These are phyloP conservation scores for Mycena indigotica DNA, from an alignment of 768 basidiomycete species.

Conservation along the genomic window DNA sequence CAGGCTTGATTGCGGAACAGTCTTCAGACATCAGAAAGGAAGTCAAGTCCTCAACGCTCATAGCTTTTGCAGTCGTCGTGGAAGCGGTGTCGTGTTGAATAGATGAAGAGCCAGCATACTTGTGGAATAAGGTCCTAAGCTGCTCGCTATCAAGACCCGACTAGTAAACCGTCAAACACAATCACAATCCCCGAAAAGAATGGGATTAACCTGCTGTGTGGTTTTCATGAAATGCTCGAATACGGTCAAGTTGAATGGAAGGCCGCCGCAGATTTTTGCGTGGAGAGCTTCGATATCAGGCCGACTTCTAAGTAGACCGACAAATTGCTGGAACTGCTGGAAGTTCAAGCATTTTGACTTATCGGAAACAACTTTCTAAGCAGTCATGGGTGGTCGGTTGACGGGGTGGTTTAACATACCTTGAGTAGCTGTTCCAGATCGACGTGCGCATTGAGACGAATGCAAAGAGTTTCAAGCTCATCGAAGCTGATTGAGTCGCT, in stretches of 20 bases:
- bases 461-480: conserved; percentile 57
- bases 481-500: conserved; percentile 50
- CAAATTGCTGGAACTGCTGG: conserved; percentile 64
- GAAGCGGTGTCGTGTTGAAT: neutral
- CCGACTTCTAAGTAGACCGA: conserved; percentile 64
- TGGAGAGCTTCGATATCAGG: conserved; percentile 62
- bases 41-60: conserved; percentile 55
- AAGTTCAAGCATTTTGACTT: conserved; percentile 55
- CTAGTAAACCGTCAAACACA: conserved; percentile 16
- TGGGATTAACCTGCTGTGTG: conserved; percentile 20
- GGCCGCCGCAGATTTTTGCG: conserved; percentile 19
- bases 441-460: conserved; percentile 55
- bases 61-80: conserved; percentile 9
- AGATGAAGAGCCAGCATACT: conserved; percentile 21
- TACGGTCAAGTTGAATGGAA: conserved; percentile 19
- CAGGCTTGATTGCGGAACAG: conserved; percentile 39
- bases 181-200: neutral
- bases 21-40: conserved; percentile 65
- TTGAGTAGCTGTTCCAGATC: conserved; percentile 51
- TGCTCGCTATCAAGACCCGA: conserved; percentile 25
- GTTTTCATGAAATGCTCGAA: conserved; percentile 28
- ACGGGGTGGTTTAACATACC: conserved; percentile 27
- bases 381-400: conserved; percentile 27
- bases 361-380: conserved; percentile 48
- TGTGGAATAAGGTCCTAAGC: conserved; percentile 24